Percentiles rank a stretch among this genome's conserved stretches.
phyloP scores from a whole-genome alignment of 805 yeast genomes.

The Groenewaldozyma tartarivorans region DNA sequence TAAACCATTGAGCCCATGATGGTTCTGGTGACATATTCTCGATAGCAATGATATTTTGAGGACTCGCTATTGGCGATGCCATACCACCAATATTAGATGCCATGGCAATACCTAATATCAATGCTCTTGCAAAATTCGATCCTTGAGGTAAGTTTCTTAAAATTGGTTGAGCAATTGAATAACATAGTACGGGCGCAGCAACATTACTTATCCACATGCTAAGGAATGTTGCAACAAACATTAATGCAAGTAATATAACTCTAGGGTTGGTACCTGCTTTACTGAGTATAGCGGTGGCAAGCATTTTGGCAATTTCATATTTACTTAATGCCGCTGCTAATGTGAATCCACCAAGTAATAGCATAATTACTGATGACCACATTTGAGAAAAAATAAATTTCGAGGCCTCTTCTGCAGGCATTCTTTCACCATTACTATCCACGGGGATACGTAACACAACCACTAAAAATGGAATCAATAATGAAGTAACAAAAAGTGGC shows the following conservation, averaged over 20 bases:
- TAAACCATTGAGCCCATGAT: constrained; percentile 92
- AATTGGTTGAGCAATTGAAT: constrained; percentile 83
- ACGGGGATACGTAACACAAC: constrained; percentile 62
- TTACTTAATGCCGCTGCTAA: constrained; percentile 91
- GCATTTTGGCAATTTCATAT: constrained; percentile 75
- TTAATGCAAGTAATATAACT: constrained; percentile 63
- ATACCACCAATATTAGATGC: constrained; percentile 94
- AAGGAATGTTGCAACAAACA: constrained; percentile 77
- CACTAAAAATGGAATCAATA: constrained; percentile 71
- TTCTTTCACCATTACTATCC: constrained; percentile 41
- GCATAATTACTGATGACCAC: constrained; percentile 94
- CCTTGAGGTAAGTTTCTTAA: constrained; percentile 73
- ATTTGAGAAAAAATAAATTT: constrained; percentile 71
- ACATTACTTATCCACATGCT: constrained; percentile 96
- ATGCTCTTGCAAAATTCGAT: constrained; percentile 69
- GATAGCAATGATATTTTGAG: constrained; percentile 88
- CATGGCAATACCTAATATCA: constrained; percentile 83
- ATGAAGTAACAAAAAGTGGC: constrained; percentile 83
- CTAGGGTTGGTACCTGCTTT: constrained; percentile 83
- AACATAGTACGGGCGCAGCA: constrained; percentile 93
- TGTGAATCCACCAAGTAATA: constrained; percentile 87
- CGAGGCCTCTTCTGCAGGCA: constrained; percentile 63
- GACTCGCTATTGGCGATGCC: constrained; percentile 96
- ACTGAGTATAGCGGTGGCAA: constrained; percentile 73
- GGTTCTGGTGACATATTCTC: constrained; percentile 78